Conservation (phyloP, 1,284 basidiomycete genomes). For the Golubevia pallescens region DNA sequence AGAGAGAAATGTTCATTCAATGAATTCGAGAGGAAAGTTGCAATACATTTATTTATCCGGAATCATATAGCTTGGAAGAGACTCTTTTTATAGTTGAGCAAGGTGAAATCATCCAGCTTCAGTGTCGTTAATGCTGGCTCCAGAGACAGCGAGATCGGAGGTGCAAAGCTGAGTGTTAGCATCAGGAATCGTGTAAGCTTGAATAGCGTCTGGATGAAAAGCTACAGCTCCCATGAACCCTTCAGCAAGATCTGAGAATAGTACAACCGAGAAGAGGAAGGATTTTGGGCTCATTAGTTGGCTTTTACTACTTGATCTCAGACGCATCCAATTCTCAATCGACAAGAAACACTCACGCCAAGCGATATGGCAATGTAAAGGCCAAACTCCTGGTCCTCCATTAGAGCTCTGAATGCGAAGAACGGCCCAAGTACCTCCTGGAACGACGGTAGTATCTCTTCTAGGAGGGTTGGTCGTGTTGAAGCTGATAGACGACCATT, state of each 20-base stretch:
- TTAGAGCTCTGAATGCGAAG: neutral
- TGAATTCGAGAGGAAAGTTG: too few species aligned
- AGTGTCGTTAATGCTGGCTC: neutral
- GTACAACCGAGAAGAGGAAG: too few species aligned
- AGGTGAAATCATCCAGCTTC: neutral
- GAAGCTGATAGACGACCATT: constrained; percentile 19
- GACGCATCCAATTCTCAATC: too few species aligned
- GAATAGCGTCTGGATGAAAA: constrained; percentile 31
- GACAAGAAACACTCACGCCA: too few species aligned
- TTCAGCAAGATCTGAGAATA: constrained; percentile 15
- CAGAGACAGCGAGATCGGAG: neutral
- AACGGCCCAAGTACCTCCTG: constrained; percentile 9
- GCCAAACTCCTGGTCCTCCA: constrained; percentile 1
- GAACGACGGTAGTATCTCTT: constrained; percentile 64
- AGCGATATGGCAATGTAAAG: constrained; percentile 7
- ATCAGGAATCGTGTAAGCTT: neutral
- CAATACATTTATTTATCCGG: too few species aligned
- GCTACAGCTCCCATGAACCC: constrained; percentile 41
- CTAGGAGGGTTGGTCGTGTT: constrained; percentile 63
- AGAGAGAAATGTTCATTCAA: too few species aligned
- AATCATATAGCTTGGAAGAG: too few species aligned
- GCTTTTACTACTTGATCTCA: too few species aligned
- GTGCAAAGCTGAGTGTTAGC: neutral
- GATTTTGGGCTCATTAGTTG: too few species aligned
- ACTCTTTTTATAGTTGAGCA: too few species aligned